Percentiles rank a stretch among this genome's conserved stretches.
Conservation (phyloP, 306 rosid genomes). For the Sesbania bispinosa region DNA sequence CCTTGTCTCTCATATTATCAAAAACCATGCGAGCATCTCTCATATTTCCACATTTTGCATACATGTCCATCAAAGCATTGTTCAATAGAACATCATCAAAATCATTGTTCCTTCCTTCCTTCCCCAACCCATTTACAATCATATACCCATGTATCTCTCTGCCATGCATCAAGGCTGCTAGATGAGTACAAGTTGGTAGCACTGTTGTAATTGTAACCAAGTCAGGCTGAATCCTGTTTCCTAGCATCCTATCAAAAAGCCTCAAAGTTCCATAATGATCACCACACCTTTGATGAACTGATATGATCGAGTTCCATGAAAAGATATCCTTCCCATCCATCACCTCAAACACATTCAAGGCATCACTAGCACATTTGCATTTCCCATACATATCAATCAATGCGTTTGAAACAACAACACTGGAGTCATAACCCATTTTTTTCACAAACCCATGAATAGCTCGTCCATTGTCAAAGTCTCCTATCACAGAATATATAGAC, state of each 20-base stretch:
- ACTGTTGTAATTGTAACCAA: constrained; percentile 61
- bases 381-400: constrained; percentile 90
- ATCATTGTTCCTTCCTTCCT: constrained; percentile 22
- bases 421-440: constrained; percentile 64
- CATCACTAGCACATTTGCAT: constrained; percentile 53
- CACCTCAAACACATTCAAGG: constrained; percentile 57
- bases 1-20: constrained; percentile 49
- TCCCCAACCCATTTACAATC: constrained; percentile 54
- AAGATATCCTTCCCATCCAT: constrained; percentile 68
- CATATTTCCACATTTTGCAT: constrained; percentile 83
- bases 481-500: constrained; percentile 54
- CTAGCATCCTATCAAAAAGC: constrained; percentile 64
- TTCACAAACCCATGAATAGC: constrained; percentile 56
- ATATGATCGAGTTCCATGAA: constrained; percentile 84
- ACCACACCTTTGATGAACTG: constrained; percentile 57
- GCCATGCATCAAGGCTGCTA: constrained; percentile 77
- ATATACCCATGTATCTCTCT: constrained; percentile 71
- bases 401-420: constrained; percentile 64
- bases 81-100: constrained; percentile 38
- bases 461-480: constrained; percentile 56
- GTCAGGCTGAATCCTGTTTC: constrained; percentile 59
- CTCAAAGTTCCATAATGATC: constrained; percentile 56
- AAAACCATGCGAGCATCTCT: constrained; percentile 61
- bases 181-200: constrained; percentile 72
- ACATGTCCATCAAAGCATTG: constrained; percentile 87